Percentiles rank a stretch among this genome's conserved stretches.
phyloP scores from a whole-genome alignment of 1,284 basidiomycete species.

The Ceratobasidium sp. region DNA sequence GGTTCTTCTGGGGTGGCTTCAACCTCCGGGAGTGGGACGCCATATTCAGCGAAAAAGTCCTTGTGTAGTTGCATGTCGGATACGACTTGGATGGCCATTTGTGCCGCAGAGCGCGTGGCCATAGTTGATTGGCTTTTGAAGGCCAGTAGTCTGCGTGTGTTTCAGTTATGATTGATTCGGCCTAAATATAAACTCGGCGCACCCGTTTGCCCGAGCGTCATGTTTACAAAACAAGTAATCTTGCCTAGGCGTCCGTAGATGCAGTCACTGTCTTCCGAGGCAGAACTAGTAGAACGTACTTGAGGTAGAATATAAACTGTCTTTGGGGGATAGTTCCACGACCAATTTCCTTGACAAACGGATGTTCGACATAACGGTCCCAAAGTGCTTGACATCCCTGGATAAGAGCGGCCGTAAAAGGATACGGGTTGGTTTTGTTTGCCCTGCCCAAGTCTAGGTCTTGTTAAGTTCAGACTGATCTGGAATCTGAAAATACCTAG shows the following conservation, averaged over 20 bases:
- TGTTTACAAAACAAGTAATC: conserved; percentile 79
- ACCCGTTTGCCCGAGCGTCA: conserved; percentile 76
- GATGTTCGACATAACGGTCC: conserved; percentile 81
- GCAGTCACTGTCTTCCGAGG: too few relatives aligned
- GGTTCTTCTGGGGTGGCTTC: conserved; percentile 66
- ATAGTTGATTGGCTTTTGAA: conserved; percentile 74
- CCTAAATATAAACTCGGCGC: conserved; percentile 42
- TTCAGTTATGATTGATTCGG: background rate
- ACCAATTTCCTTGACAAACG: conserved; percentile 78
- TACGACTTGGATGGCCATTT: conserved; percentile 69
- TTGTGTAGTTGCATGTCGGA: conserved; percentile 75
- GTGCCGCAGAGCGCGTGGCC: conserved; percentile 68
- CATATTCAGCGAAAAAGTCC: conserved; percentile 71
- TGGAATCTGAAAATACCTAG: conserved; percentile 55
- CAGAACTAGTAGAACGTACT: conserved; percentile 53
- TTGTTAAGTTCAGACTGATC: background rate
- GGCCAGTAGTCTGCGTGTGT: conserved; percentile 64
- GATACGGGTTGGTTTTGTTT: conserved; percentile 66
- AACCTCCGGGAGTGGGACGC: conserved; percentile 67
- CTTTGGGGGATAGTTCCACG: conserved; percentile 68
- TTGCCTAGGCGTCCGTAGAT: conserved; percentile 55
- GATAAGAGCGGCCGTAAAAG: conserved; percentile 72
- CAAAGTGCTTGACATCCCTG: conserved; percentile 62
- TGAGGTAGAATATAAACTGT: conserved; percentile 85
- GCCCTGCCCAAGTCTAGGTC: conserved; percentile 54